A percentile compares a stretch with the other conserved stretches of the same genome.
These are phyloP conservation scores for Ustilago shanxiensis DNA, from an alignment of 1,284 basidiomycete species.

Conservation along the genomic window DNA sequence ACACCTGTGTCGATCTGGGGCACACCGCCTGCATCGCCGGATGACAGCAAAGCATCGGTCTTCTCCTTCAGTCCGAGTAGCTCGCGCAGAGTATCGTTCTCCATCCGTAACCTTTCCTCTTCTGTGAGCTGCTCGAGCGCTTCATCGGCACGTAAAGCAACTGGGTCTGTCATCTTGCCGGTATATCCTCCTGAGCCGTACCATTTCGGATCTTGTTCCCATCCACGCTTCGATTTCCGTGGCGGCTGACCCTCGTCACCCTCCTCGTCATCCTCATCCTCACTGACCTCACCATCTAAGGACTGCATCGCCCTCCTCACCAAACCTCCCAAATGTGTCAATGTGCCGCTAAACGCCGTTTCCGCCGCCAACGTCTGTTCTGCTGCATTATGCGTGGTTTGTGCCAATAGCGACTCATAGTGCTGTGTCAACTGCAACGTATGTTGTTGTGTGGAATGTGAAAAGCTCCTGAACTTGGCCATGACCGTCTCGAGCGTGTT, in stretches of 20 bases:
- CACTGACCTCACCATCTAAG: constrained; percentile 55
- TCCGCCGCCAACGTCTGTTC: constrained; percentile 49
- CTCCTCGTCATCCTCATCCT: constrained; percentile 18
- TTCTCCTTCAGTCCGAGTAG: constrained; percentile 58
- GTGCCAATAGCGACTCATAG: constrained; percentile 84
- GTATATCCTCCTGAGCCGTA: constrained; percentile 65
- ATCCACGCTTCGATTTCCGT: constrained; percentile 36
- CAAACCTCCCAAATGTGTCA: constrained; percentile 56
- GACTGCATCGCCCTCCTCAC: constrained; percentile 59
- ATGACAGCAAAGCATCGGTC: constrained; percentile 37
- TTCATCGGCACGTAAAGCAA: constrained; percentile 42
- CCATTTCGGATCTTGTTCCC: constrained; percentile 56
- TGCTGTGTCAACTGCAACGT: constrained; percentile 88
- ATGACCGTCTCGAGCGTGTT: constrained; percentile 94
- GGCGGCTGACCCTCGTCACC: constrained; percentile 7
- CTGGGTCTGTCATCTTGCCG: constrained; percentile 56
- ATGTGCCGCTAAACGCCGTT: constrained; percentile 53
- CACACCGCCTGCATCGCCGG: background rate
- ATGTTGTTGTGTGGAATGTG: constrained; percentile 92
- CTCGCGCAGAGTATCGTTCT: constrained; percentile 65
- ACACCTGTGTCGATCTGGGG: background rate
- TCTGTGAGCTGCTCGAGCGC: constrained; percentile 63
- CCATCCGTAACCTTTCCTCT: constrained; percentile 60
- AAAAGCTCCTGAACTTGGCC: constrained; percentile 90
- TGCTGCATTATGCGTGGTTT: constrained; percentile 55